Evolutionary conservation across 176 grass and related monocot genomes (phyloP), one percentile per base, ranked within the genome.

Genomic region (Hsuehochloa calcarea): DNA sequence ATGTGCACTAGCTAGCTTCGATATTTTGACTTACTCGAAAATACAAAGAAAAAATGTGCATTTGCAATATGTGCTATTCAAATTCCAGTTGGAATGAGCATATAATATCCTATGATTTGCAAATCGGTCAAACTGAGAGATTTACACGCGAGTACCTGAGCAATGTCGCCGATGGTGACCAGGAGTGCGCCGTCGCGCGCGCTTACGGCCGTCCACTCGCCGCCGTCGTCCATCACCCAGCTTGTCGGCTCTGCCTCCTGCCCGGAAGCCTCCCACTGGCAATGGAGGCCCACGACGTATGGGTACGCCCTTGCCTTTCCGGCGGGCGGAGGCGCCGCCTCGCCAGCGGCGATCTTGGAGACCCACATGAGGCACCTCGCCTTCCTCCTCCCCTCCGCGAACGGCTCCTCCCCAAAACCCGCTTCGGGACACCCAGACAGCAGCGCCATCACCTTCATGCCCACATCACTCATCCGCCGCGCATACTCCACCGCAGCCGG

Each of bases 141-240:
- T 46, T 58, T 68, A 13, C 82, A n/a, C 68, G 60, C 76, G 19
- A 59, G 27, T 80, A 97, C 95, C 95, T 97, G 93, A 55, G 93
- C 93, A 78, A 95, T 91, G 81, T 95, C 91, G 45, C 95, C 95
- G 75, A 95, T 74, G 72, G 91, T 93, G 79, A 95, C 89, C 10
- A 95, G 87, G 31, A 98, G 26, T 6, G 83, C 82, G 58, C 80
- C 85, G 16, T 91, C 85, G 8, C 50, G 66, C 8, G 85, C 62
- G 37, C 80, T 78, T 17, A 89, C 87, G 15, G 59, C 25, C 39
- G 65, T 78, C 87, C 87, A 88, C 66, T 88, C 89, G n/a, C 85
- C 89, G 52, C 70, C 65, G 69, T 95, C 85, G 47, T 80, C 69
- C 71, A 92, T 56, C 63, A 95, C 85, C 78, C 78, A 82, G 72